phyloP scores from a whole-genome alignment of 2,329 filamentous ascomycete genomes.

The Alternaria sp. region DNA sequence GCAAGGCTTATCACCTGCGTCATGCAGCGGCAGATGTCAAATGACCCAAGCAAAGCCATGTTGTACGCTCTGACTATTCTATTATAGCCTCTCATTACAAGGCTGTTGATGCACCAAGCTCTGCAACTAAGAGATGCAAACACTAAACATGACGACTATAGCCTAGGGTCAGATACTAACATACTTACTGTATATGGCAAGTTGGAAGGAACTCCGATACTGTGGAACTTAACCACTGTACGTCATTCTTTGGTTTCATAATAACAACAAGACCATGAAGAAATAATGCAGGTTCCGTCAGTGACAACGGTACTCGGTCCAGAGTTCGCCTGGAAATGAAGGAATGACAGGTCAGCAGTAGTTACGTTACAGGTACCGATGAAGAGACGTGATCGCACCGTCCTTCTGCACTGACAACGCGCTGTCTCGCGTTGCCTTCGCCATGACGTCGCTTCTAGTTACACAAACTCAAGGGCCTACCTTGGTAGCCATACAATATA shows the following conservation, averaged over 20 bases:
- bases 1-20: background rate
- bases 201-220: background rate
- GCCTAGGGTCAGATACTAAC: background rate
- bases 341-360: background rate
- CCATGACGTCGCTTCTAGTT: slow-evolving; percentile 15
- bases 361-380: background rate
- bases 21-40: background rate
- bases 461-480: background rate
- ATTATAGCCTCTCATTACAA: background rate
- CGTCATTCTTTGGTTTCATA: background rate
- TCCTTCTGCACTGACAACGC: background rate
- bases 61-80: background rate
- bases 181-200: background rate
- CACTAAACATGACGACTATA: background rate
- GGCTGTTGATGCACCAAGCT: background rate
- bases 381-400: background rate
- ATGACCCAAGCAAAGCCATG: background rate
- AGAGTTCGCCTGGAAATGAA: background rate
- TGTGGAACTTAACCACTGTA: background rate
- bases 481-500: background rate
- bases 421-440: background rate
- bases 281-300: background rate
- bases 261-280: background rate
- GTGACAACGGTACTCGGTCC: background rate
- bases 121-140: background rate